phyloP scores from a whole-genome alignment of 306 rosid genomes.

The Quercus parvula region DNA sequence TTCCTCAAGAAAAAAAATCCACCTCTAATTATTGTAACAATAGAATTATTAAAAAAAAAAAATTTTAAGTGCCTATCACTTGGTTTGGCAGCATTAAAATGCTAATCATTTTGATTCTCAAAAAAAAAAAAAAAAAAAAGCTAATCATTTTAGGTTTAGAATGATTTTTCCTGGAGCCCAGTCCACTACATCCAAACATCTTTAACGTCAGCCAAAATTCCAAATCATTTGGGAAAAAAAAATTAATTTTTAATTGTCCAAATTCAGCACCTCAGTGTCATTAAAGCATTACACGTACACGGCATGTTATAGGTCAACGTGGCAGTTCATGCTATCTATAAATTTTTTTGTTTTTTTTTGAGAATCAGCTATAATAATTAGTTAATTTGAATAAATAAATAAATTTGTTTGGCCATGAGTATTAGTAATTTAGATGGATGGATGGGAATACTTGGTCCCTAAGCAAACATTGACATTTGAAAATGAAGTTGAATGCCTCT shows the following conservation, averaged over 20 bases:
- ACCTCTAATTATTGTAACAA: too few relatives aligned
- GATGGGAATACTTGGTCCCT: constrained; percentile 32
- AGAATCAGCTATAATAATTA: too few relatives aligned
- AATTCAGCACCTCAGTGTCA: constrained; percentile 10
- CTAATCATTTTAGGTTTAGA: too few relatives aligned
- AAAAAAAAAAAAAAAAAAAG: too few relatives aligned
- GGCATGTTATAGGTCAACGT: constrained; percentile 19
- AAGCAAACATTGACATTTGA: constrained; percentile 27
- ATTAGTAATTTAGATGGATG: not conserved
- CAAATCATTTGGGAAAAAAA: too few relatives aligned
- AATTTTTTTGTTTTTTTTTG: not conserved
- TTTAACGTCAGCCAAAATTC: too few relatives aligned
- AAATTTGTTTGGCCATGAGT: not conserved
- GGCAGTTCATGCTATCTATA: constrained; percentile 23
- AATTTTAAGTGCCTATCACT: too few relatives aligned
- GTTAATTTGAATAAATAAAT: not conserved
- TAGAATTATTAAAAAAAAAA: too few relatives aligned
- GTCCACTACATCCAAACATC: not conserved
- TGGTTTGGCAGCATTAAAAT: too few relatives aligned
- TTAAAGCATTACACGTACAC: constrained; percentile 30
- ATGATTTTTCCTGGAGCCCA: too few relatives aligned
- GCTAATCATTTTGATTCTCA: too few relatives aligned
- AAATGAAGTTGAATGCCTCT: not conserved
- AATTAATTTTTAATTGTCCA: not conserved
- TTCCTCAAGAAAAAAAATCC: too few relatives aligned